Evolutionary conservation across 352 stramenopile species (phyloP).

Genomic region (Pythium rhizo-oryzae): DNA sequence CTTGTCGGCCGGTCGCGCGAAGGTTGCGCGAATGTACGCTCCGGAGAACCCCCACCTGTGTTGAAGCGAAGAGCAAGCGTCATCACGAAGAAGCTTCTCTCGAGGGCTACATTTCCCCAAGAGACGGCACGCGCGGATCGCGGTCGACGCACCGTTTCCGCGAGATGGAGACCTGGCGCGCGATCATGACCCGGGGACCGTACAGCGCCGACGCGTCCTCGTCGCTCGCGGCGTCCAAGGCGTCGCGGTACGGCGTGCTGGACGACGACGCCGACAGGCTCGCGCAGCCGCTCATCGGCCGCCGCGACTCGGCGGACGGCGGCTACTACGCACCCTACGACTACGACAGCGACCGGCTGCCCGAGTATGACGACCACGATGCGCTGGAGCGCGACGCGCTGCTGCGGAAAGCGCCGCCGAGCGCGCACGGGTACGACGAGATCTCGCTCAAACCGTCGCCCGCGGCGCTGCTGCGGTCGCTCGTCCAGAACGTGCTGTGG

Average conservation of each 20-base stretch:
- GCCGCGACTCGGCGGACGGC: constrained; percentile 13
- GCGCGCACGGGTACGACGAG: constrained; percentile 11
- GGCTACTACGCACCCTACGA: constrained; percentile 10
- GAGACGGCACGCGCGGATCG: too few species aligned
- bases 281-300: constrained; percentile 43
- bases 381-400: constrained; percentile 13
- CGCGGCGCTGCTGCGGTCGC: constrained; percentile 15
- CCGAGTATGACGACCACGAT: constrained; percentile 9
- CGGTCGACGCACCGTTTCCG: neutral
- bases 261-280: constrained; percentile 42
- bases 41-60: neutral
- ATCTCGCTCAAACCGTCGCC: constrained; percentile 20
- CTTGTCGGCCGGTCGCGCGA: constrained; percentile 25
- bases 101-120: neutral
- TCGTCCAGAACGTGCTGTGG: constrained; percentile 29
- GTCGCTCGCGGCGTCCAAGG: neutral
- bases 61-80: constrained; percentile 12
- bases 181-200: constrained; percentile 31
- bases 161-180: constrained; percentile 29
- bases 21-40: constrained; percentile 36
- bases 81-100: constrained; percentile 12
- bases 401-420: constrained; percentile 4
- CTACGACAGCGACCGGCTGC: constrained; percentile 15
- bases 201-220: constrained; percentile 20
- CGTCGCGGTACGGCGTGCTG: constrained; percentile 31